Conservation (phyloP, 768 basidiomycete genomes). For the Amanita phalloides region DNA sequence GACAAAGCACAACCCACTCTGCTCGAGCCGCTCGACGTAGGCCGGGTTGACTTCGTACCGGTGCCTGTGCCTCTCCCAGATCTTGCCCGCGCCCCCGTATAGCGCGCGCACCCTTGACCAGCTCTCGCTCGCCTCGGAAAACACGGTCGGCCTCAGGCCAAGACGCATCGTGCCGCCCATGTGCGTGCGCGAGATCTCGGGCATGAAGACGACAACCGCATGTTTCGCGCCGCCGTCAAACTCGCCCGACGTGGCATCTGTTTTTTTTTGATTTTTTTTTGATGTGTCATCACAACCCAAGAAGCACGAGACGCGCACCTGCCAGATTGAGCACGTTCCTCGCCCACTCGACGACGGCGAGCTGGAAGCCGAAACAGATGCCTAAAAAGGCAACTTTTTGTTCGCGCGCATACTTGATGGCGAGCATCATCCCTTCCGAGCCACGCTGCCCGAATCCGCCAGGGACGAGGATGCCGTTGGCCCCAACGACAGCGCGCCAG, state of each 20-base stretch:
- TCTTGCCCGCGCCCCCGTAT: slow-evolving; percentile 71
- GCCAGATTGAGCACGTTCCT: slow-evolving; percentile 66
- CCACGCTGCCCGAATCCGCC: slow-evolving; percentile 93
- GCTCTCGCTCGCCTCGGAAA: slow-evolving; percentile 53
- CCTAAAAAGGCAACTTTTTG: slow-evolving; percentile 92
- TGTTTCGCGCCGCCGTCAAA: slow-evolving; percentile 51
- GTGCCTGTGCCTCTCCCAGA: slow-evolving; percentile 97
- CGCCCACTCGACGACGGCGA: slow-evolving; percentile 94
- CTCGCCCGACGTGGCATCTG: slow-evolving; percentile 83
- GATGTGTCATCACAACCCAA: too few relatives aligned
- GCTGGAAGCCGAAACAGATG: slow-evolving; percentile 95
- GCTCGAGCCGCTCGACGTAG: slow-evolving; percentile 61
- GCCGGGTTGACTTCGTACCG: slow-evolving; percentile 91
- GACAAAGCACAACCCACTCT: slow-evolving; percentile 51
- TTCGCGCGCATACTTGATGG: slow-evolving; percentile 96
- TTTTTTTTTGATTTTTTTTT: not conserved
- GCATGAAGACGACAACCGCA: slow-evolving; percentile 93
- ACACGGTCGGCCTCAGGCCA: slow-evolving; percentile 94
- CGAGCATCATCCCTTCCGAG: slow-evolving; percentile 95
- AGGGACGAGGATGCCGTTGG: slow-evolving; percentile 91
- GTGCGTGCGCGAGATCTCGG: slow-evolving; percentile 94
- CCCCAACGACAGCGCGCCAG: slow-evolving; percentile 86
- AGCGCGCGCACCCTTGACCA: slow-evolving; percentile 70
- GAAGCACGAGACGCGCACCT: slow-evolving; percentile 28
- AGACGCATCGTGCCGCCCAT: slow-evolving; percentile 99